phyloP scores from a whole-genome alignment of 352 stramenopile species.

The Phytophthora hibernalis region DNA sequence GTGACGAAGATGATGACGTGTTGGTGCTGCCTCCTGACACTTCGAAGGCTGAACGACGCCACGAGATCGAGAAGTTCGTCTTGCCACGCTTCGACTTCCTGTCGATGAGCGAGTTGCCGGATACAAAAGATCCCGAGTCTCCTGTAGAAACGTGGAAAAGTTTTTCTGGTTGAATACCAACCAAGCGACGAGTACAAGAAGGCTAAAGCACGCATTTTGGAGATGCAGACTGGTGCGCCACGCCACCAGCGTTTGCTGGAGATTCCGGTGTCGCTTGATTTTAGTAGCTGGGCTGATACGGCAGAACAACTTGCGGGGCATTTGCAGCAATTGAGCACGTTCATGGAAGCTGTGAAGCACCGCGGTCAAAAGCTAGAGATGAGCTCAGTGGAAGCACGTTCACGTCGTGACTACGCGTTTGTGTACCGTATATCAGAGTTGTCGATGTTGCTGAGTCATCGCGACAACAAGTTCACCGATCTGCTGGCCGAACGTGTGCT shows the following conservation, averaged over 20 bases:
- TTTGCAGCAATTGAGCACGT: conserved; percentile 1
- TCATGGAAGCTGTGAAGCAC: conserved; percentile 9
- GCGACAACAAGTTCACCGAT: not conserved
- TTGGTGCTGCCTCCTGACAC: conserved; percentile 14
- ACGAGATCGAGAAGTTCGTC: conserved; percentile 7
- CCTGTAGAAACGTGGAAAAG: conserved; percentile 6
- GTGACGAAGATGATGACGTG: conserved; percentile 8
- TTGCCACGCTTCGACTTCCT: conserved; percentile 23
- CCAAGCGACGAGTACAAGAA: conserved; percentile 17
- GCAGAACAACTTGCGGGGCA: conserved; percentile 12
- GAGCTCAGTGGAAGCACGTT: not conserved
- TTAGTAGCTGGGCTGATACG: conserved; percentile 4
- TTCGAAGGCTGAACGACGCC: conserved; percentile 1
- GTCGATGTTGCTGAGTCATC: conserved; percentile 4
- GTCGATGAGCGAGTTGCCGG: not conserved
- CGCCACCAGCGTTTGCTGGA: conserved; percentile 3
- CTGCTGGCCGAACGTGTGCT: conserved; percentile 11
- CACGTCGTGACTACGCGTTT: not conserved
- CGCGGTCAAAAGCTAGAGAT: not conserved
- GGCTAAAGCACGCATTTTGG: conserved; percentile 10
- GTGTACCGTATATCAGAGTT: conserved; percentile 12
- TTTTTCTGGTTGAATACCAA: conserved; percentile 12
- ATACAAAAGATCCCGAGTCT: not conserved
- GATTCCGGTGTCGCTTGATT: conserved; percentile 24
- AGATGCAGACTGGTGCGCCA: conserved; percentile 4